A percentile compares a stretch with the other conserved stretches of the same genome.
Conservation (phyloP, 257 asterid species). For the Petrea volubilis region DNA sequence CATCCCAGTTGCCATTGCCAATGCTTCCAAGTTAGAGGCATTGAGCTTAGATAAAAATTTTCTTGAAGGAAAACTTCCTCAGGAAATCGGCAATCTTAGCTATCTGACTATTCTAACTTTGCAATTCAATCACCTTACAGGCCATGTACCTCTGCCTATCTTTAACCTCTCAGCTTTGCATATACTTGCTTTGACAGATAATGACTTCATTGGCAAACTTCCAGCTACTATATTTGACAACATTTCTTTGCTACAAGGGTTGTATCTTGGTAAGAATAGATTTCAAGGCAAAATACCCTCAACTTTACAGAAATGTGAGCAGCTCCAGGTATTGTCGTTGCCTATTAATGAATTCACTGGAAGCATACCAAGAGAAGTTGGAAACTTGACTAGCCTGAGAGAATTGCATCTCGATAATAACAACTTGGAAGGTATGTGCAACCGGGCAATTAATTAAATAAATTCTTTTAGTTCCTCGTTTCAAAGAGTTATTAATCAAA, state of each 20-base stretch:
- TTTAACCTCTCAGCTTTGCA: constrained; percentile 27
- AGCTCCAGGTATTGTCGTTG: constrained; percentile 25
- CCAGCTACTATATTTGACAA: constrained; percentile 20
- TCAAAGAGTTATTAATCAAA: too few relatives aligned
- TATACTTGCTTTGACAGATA: constrained; percentile 2
- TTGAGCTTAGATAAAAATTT: neutral
- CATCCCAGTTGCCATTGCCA: constrained; percentile 11
- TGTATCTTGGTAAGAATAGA: constrained; percentile 14
- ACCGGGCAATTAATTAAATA: too few relatives aligned
- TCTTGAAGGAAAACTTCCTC: constrained; percentile 16
- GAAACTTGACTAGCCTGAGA: constrained; percentile 32
- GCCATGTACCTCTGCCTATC: constrained; percentile 17
- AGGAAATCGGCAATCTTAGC: constrained; percentile 13
- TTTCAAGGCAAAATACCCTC: constrained; percentile 33
- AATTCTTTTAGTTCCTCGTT: neutral
- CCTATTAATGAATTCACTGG: constrained; percentile 37
- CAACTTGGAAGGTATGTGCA: constrained; percentile 34
- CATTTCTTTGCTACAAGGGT: constrained; percentile 13
- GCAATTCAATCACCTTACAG: constrained; percentile 18
- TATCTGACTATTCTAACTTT: neutral
- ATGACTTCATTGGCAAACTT: constrained; percentile 23
- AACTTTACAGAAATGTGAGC: constrained; percentile 24
- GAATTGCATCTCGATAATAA: constrained; percentile 30
- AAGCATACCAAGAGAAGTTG: constrained; percentile 33
- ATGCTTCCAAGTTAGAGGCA: neutral